Conservation (phyloP, 1,139 yeast genomes). For the Saccharomyces hybrid region DNA sequence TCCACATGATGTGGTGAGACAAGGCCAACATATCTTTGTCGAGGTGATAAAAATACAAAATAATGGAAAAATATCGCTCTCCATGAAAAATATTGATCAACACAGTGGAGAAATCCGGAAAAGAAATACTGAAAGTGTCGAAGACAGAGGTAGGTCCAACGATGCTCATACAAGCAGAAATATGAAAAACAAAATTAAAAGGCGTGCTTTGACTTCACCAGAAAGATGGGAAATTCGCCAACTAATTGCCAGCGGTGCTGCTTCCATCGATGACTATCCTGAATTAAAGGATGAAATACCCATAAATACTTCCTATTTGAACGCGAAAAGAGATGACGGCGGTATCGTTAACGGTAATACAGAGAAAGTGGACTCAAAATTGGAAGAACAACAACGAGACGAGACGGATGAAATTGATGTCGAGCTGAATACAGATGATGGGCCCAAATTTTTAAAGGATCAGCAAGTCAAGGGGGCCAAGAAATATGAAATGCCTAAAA, state of each 20-base stretch:
- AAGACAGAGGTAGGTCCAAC: constrained; percentile 28
- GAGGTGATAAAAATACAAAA: constrained; percentile 46
- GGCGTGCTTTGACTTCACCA: constrained; percentile 63
- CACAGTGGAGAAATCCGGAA: constrained; percentile 45
- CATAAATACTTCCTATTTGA: constrained; percentile 15
- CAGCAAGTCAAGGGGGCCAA: constrained; percentile 33
- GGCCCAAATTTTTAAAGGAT: constrained; percentile 68
- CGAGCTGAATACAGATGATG: constrained; percentile 52
- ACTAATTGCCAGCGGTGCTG: constrained; percentile 71
- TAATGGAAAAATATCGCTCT: constrained; percentile 45
- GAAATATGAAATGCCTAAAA: constrained; percentile 46
- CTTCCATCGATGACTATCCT: constrained; percentile 61
- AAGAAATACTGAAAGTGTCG: constrained; percentile 6
- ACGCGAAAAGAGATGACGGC: constrained; percentile 25
- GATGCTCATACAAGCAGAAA: constrained; percentile 10
- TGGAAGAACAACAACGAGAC: constrained; percentile 22
- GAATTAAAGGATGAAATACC: constrained; percentile 49
- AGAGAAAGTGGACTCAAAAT: background rate
- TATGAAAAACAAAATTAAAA: constrained; percentile 10
- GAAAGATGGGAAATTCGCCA: constrained; percentile 90
- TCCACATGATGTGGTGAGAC: constrained; percentile 51
- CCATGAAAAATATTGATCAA: constrained; percentile 75
- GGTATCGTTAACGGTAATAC: background rate
- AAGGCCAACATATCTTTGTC: constrained; percentile 59
- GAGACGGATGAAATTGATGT: constrained; percentile 59